Conservation (phyloP, 1,284 basidiomycete species). For the Pyrrhoderma noxium region DNA sequence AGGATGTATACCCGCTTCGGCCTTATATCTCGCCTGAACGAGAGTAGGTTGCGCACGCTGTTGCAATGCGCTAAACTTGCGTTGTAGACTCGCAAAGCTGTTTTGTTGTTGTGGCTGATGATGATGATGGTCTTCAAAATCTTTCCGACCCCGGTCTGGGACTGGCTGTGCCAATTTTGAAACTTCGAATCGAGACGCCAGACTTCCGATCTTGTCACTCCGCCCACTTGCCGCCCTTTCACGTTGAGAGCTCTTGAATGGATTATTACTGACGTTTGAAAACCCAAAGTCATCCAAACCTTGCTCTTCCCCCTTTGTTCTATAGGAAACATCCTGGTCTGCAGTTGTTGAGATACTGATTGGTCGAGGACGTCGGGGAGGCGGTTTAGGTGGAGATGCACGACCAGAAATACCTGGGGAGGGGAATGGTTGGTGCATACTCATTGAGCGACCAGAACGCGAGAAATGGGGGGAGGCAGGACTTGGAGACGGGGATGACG, state of each 20-base stretch:
- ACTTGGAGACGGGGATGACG: conserved; percentile 1
- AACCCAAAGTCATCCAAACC: too few species aligned
- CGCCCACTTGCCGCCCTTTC: too few species aligned
- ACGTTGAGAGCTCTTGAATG: too few species aligned
- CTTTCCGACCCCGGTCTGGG: neutral
- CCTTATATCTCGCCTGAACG: conserved; percentile 58
- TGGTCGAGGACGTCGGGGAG: neutral
- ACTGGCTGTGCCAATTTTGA: too few species aligned
- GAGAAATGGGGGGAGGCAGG: conserved; percentile 12
- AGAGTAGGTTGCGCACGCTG: conserved; percentile 38
- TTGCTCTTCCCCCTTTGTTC: too few species aligned
- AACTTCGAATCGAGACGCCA: conserved; percentile 2
- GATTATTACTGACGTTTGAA: too few species aligned
- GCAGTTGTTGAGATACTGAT: neutral
- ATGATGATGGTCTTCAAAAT: neutral
- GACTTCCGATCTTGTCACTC: neutral
- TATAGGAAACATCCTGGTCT: neutral
- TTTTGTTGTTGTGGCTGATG: neutral
- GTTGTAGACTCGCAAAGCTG: conserved; percentile 36
- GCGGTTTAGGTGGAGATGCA: neutral
- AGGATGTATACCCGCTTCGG: conserved; percentile 53
- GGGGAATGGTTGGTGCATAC: conserved; percentile 42
- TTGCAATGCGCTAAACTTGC: conserved; percentile 39
- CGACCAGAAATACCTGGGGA: neutral
- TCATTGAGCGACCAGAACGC: conserved; percentile 46